These are phyloP conservation scores for Diplotaxis tenuifolia DNA, from an alignment of 345 rosid genomes.

Conservation along the genomic window DNA sequence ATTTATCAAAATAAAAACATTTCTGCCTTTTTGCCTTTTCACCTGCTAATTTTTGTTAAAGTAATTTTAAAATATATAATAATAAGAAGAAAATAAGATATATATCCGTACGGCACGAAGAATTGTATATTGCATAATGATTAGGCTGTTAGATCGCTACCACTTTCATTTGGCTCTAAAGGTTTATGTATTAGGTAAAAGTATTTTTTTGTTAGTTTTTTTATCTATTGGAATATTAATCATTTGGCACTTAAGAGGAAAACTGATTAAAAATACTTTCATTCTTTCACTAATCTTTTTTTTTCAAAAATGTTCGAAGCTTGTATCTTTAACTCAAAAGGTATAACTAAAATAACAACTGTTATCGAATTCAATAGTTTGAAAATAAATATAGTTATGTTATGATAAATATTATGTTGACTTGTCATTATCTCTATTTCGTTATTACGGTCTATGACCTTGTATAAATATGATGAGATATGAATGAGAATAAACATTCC, in stretches of 20 bases:
- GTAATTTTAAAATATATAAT: not conserved
- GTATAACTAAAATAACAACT: not conserved
- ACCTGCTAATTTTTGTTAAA: constrained; percentile 18
- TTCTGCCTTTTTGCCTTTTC: constrained; percentile 27
- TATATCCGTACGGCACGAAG: constrained; percentile 14
- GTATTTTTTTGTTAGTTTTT: not conserved
- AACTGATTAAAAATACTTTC: not conserved
- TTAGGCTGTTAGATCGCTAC: constrained; percentile 27
- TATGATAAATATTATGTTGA: no score
- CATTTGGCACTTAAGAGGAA: constrained; percentile 1
- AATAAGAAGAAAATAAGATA: not conserved
- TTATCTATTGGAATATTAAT: not conserved
- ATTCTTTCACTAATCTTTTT: not conserved
- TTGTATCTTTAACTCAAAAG: not conserved
- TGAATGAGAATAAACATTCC: no score
- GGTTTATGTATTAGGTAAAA: not conserved
- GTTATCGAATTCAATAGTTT: not conserved
- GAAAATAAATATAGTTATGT: not conserved
- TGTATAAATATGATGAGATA: no score
- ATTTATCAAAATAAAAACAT: not conserved
- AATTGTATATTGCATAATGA: constrained; percentile 25
- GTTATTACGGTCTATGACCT: no score
- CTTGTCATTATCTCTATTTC: no score
- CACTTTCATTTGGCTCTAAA: constrained; percentile 5
- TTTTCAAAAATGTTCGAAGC: not conserved